Base-by-base conservation (phyloP, 495 filamentous ascomycete species). In the Aspergillus avenaceus region DNA sequence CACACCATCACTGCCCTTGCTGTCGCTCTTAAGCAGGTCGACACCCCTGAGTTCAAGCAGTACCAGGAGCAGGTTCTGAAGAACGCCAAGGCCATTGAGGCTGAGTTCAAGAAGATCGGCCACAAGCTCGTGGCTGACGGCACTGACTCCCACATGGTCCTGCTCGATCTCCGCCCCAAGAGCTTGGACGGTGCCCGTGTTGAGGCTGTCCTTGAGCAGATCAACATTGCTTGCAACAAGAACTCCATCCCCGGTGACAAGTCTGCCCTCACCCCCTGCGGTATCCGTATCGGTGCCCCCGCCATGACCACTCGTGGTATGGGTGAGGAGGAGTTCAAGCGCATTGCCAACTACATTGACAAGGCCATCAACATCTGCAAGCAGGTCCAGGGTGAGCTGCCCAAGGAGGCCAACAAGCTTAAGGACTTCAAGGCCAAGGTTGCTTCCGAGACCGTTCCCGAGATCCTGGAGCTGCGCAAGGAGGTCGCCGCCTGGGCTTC, bases 221-320 rank as follows among this genome's bases (percentile, higher is more conserved):
- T 95, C 71, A 97, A 96, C 77, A 95, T 97, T 63, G 90, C 95
- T 49, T 93, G 88, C 80, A 99, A 99, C 85, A 99, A 99, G 83
- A 99, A 99, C 79, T 82, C 88, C 44, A 92, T 96, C 44, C 95
- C 95, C 49, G 95, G 95, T 52, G 95, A 99, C 81, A 97, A 95
- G 80, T 95, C 88, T 31, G 95, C 95, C 16, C 83, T 99, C 57
- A 95, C 90, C 50, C 95, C 95, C 40, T 87, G 84, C 62, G 95
- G 95, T 76, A 84, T 99, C 55, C 90, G 95, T 58, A 88, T 97
- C 57, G 95, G 95, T 62, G 91, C 91, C 44, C 95, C 95, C 41
- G 95, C 95, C 63, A 97, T 97, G 93, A 92, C 91, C 54, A 86
- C 82, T 60, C 86, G 93, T 72, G 93, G 93, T 49, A 90, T 97